phyloP scores from a whole-genome alignment of 345 rosid genomes.

The Isatis tinctoria region DNA sequence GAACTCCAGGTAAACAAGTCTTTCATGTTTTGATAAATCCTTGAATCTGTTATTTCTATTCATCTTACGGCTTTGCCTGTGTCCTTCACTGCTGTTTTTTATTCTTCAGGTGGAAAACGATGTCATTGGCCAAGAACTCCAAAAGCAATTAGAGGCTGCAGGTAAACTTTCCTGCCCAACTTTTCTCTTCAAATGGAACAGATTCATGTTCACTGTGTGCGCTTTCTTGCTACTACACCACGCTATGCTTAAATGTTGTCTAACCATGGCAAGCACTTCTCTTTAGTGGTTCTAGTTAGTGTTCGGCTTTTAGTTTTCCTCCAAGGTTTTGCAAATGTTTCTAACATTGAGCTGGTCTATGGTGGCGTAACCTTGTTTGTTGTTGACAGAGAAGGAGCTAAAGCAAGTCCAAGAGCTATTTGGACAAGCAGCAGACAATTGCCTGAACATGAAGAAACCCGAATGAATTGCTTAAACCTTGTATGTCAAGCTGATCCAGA shows the following conservation, averaged over 20 bases:
- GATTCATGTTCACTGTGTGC: neutral
- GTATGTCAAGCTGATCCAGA: neutral
- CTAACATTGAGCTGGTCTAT: neutral
- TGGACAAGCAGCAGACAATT: constrained; percentile 75
- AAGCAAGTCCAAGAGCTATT: constrained; percentile 83
- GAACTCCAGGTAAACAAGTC: constrained; percentile 56
- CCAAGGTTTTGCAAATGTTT: neutral
- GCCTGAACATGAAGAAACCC: constrained; percentile 83
- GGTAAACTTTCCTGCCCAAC: constrained; percentile 37
- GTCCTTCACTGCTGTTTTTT: neutral
- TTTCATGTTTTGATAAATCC: neutral
- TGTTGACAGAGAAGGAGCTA: constrained; percentile 72
- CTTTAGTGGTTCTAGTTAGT: neutral
- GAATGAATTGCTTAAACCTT: constrained; percentile 33
- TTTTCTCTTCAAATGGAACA: neutral
- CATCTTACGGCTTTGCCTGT: neutral
- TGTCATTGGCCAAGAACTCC: constrained; percentile 79
- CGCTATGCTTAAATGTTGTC: neutral
- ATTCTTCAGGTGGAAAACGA: constrained; percentile 72
- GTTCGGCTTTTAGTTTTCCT: neutral
- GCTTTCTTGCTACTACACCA: neutral
- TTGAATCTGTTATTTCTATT: neutral
- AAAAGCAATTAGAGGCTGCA: constrained; percentile 89
- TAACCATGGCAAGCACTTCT: neutral
- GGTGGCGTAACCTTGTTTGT: neutral